Conservation (phyloP, 2,329 filamentous ascomycete species). For the Penicillium frequentans region DNA sequence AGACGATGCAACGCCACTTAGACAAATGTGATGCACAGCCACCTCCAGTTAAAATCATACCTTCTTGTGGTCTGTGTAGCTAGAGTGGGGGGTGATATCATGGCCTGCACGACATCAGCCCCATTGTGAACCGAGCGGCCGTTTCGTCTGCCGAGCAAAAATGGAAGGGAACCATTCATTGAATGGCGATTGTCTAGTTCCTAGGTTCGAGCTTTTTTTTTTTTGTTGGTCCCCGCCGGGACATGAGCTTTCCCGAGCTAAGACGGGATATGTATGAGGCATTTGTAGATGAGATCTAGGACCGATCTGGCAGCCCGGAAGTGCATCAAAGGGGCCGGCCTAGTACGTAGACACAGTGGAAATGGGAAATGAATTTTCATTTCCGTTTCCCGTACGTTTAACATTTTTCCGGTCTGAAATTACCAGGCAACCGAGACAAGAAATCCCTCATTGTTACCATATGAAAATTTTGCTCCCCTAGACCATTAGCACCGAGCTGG, state of each 20-base stretch:
- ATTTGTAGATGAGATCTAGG: conserved; percentile 21
- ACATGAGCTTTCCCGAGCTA: background rate
- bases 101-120: conserved; percentile 5
- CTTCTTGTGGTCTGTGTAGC: conserved; percentile 1
- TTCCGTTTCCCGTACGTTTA: background rate
- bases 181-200: background rate
- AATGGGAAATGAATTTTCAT: background rate
- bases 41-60: conserved; percentile 16
- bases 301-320: conserved; percentile 21
- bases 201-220: background rate
- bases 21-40: conserved; percentile 20
- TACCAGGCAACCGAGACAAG: background rate
- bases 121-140: conserved; percentile 14
- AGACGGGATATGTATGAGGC: conserved; percentile 18
- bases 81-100: conserved; percentile 1
- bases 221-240: background rate
- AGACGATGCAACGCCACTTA: conserved; percentile 15
- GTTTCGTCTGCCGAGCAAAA: background rate
- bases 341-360: background rate
- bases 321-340: background rate
- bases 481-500: background rate
- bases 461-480: background rate
- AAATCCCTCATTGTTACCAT: background rate
- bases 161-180: background rate
- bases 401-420: background rate